Percentiles rank a stretch among this genome's conserved stretches.
phyloP scores from a whole-genome alignment of 176 grass and related monocot genomes.

The Chloris gayana region DNA sequence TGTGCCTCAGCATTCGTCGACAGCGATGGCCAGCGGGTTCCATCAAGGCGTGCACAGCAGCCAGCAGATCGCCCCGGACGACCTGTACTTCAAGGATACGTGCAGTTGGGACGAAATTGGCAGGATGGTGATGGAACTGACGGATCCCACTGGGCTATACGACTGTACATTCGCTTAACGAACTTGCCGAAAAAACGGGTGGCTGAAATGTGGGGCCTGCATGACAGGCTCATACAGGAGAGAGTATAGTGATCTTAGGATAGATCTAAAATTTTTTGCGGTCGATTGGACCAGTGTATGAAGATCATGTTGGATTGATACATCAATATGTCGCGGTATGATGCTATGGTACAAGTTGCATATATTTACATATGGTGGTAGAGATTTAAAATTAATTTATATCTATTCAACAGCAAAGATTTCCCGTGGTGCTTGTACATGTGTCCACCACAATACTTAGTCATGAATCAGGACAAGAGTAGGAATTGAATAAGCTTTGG shows the following conservation, averaged over 20 bases:
- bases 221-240: not conserved
- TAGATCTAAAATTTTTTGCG: not conserved
- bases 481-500: not conserved
- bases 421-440: not conserved
- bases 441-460: not conserved
- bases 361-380: not conserved
- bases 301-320: not conserved
- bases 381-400: not conserved
- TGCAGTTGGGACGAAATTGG: constrained; percentile 67
- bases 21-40: constrained; percentile 4
- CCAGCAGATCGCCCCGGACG: constrained; percentile 13
- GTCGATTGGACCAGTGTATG: not conserved
- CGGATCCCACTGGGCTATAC: constrained; percentile 35
- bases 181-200: not conserved
- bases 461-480: not conserved
- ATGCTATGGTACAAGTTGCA: not conserved
- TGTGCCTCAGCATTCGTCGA: not conserved
- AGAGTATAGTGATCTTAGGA: not conserved
- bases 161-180: constrained; percentile 28
- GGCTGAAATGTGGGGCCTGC: not conserved
- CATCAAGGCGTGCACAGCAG: constrained; percentile 29
- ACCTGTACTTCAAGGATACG: constrained; percentile 46
- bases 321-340: not conserved
- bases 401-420: not conserved
- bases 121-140: constrained; percentile 62